Percentiles rank a stretch among this genome's conserved stretches.
Conservation (phyloP, 1,284 basidiomycete genomes). For the Coniophora puteana region DNA sequence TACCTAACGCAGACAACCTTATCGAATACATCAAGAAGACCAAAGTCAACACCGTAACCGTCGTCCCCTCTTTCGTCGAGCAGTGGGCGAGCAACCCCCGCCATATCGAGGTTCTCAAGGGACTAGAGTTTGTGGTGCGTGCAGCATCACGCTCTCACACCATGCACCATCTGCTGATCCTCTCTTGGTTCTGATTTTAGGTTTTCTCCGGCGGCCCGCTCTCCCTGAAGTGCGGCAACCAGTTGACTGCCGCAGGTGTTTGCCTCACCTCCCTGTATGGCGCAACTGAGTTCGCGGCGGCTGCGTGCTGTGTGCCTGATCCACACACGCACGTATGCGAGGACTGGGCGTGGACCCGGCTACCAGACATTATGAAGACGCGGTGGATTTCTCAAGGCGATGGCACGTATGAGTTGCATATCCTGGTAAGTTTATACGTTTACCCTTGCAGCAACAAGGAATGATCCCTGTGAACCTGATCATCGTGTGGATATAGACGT, state of each 20-base stretch:
- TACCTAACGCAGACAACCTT: conserved; percentile 17
- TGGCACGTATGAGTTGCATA: conserved; percentile 18
- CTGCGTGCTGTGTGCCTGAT: conserved; percentile 4
- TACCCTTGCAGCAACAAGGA: background rate
- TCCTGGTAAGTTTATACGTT: conserved; percentile 17
- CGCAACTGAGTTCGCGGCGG: conserved; percentile 12
- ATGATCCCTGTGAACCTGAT: background rate
- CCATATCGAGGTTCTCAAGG: conserved; percentile 7
- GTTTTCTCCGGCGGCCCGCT: conserved; percentile 17
- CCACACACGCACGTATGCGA: conserved; percentile 14
- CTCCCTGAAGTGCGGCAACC: conserved; percentile 17
- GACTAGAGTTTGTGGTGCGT: conserved; percentile 17
- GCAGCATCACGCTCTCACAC: background rate
- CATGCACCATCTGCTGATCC: background rate
- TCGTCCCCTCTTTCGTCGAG: conserved; percentile 19
- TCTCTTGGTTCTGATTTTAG: no score
- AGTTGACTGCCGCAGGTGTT: conserved; percentile 16
- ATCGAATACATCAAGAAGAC: conserved; percentile 14
- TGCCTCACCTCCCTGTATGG: conserved; percentile 18
- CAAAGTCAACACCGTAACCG: conserved; percentile 5
- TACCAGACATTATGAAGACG: conserved; percentile 11
- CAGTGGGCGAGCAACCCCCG: conserved; percentile 12
- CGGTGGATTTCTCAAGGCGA: conserved; percentile 20
- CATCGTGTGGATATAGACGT: conserved; percentile 4
- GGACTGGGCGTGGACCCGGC: conserved; percentile 22